Conservation (phyloP, 768 basidiomycete genomes). For the Cystofilobasidium ferigula region DNA sequence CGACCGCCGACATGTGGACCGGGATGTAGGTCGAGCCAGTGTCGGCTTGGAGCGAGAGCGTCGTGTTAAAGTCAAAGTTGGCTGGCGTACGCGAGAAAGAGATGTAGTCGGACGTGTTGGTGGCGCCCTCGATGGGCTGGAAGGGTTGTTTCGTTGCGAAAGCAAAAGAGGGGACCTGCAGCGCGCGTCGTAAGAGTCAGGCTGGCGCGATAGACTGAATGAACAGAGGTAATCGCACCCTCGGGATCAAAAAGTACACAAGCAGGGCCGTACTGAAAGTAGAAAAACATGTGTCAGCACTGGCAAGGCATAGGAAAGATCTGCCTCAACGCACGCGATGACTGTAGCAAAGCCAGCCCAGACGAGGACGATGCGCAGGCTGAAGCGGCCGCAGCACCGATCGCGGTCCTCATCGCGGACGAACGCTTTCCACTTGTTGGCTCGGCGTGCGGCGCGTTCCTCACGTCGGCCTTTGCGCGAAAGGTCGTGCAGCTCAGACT, state of each 20-base stretch:
- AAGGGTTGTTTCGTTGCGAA: constrained; percentile 51
- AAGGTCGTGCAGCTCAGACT: constrained; percentile 63
- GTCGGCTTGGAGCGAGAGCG: constrained; percentile 64
- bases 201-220: too few relatives aligned
- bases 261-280: constrained; percentile 52
- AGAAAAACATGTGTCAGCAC: neutral
- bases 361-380: constrained; percentile 60
- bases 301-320: neutral
- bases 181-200: neutral
- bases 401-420: constrained; percentile 21
- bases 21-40: constrained; percentile 67
- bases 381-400: constrained; percentile 42
- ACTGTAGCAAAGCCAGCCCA: constrained; percentile 49
- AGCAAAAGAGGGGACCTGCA: constrained; percentile 47
- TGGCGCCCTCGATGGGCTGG: constrained; percentile 42
- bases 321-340: constrained; percentile 48
- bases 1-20: constrained; percentile 56
- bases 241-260: constrained; percentile 69
- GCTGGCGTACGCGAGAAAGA: constrained; percentile 67
- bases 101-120: constrained; percentile 34
- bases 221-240: constrained; percentile 43
- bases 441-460: constrained; percentile 41
- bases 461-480: constrained; percentile 60
- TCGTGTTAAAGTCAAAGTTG: constrained; percentile 80
- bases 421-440: constrained; percentile 40